These are phyloP conservation scores for Penicillium soppii DNA, from an alignment of 495 filamentous ascomycete species.

Conservation along the genomic window DNA sequence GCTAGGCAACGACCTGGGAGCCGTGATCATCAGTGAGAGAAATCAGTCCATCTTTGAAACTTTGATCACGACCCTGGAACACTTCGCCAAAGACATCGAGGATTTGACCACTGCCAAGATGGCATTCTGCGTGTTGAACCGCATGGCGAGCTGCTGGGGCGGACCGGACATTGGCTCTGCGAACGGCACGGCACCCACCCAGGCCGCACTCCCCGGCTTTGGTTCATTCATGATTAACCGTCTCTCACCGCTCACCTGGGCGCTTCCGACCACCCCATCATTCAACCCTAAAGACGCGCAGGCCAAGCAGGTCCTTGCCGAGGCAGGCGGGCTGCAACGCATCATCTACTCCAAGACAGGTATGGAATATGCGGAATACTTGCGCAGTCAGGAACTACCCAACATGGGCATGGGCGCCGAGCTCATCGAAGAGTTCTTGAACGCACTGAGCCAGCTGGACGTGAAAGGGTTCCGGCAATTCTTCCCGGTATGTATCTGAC, in stretches of 20 bases:
- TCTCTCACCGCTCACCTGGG: slow-evolving; percentile 90
- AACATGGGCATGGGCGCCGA: slow-evolving; percentile 53
- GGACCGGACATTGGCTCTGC: slow-evolving; percentile 68
- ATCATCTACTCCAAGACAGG: slow-evolving; percentile 86
- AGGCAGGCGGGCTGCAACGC: slow-evolving; percentile 81
- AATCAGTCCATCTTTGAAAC: slow-evolving; percentile 88
- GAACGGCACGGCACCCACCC: slow-evolving; percentile 35
- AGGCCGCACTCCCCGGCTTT: slow-evolving; percentile 78
- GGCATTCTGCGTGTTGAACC: slow-evolving; percentile 73
- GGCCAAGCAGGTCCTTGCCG: slow-evolving; percentile 76
- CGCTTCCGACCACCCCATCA: slow-evolving; percentile 66
- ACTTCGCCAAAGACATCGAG: slow-evolving; percentile 73
- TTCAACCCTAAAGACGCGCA: slow-evolving; percentile 87
- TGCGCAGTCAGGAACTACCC: slow-evolving; percentile 52
- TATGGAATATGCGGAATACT: slow-evolving; percentile 53
- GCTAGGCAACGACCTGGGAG: slow-evolving; percentile 82
- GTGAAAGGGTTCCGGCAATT: slow-evolving; percentile 55
- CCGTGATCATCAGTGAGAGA: slow-evolving; percentile 79
- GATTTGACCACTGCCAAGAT: slow-evolving; percentile 80
- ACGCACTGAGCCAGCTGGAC: slow-evolving; percentile 49
- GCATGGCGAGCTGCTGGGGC: slow-evolving; percentile 82
- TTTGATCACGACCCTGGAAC: slow-evolving; percentile 77
- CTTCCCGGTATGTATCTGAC: slow-evolving; percentile 43
- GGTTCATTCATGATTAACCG: slow-evolving; percentile 81
- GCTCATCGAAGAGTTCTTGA: slow-evolving; percentile 56